Evolutionary conservation across 768 basidiomycete species (phyloP), one percentile per base, ranked within the genome.

Genomic region (Mycena rosella): DNA sequence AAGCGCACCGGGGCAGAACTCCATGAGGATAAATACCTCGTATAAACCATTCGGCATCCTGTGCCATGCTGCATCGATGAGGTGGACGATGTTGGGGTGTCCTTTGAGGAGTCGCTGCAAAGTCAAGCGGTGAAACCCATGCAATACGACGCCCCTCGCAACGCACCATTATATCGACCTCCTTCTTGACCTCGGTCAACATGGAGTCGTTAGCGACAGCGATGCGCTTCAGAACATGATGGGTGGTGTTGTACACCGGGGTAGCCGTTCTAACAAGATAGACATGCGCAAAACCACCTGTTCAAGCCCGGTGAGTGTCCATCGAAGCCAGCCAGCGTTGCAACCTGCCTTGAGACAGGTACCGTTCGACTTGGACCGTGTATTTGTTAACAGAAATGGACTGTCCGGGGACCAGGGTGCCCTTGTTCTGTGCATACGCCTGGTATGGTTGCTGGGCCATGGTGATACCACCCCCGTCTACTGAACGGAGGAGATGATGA

Each of bases 11-110:
- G 95, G 86, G 78, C 96, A 97, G 78, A 91, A 98, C 77, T 99
- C 98, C 98, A 99, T 99, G 67, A 99, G 86, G 77, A 99, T 99
- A 77, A 98, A 98, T 20, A 99, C 96, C 79, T 99, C 98, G 75
- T 92, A 96, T 52, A 89, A 86, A 32, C 94, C 95, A 73, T 90
- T 92, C 7, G 94, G 84, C 78, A 94, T 86, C 72, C 90, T 88
- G 67, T 94, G 90, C 88, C 95, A 96, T 60, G 95, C 91, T 32
- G 97, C 96, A 80, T 97, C 97, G 76, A 98, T 94, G 78, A 98
- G 91, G 77, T 98, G 90, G 61, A 98, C 95, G 70, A 99, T 94
- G 77, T 98, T 96, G 4, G 96, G 94, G 76, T 98, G 96, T 26
- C 95, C 94, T 80, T 93, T 91, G 65, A 99, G 84, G 60, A 95